Conservation (phyloP, 192 early-diverging fungal species). For the Bifiguratus adelaidae region DNA sequence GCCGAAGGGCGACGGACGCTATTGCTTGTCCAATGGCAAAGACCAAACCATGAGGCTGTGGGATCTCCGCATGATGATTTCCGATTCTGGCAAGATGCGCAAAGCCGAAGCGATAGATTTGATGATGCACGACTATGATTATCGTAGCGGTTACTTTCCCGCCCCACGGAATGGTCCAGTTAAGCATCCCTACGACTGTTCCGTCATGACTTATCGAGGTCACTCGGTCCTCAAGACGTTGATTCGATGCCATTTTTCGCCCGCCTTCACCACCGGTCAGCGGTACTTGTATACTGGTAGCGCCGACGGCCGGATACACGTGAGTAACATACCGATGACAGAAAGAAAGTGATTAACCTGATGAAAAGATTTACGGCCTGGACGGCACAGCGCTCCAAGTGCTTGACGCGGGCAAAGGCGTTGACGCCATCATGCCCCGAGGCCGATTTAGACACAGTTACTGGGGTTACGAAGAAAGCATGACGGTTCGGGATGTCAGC, state of each 20-base stretch:
- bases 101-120: not conserved
- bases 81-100: not conserved
- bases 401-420: conserved; percentile 8
- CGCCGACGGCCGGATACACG: conserved; percentile 44
- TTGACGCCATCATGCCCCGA: not conserved
- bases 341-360: not conserved
- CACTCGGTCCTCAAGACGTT: conserved; percentile 52
- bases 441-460: not conserved
- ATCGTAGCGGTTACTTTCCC: not conserved
- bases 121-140: too few relatives aligned
- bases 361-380: conserved; percentile 21
- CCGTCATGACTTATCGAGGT: conserved; percentile 48
- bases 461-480: conserved; percentile 1
- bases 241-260: conserved; percentile 64
- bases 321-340: conserved; percentile 14
- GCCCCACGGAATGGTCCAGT: conserved; percentile 11
- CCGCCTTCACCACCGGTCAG: conserved; percentile 38
- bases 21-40: conserved; percentile 55
- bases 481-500: conserved; percentile 34
- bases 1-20: conserved; percentile 52
- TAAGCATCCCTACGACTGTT: conserved; percentile 35
- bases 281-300: conserved; percentile 53
- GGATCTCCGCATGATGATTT: conserved; percentile 40
- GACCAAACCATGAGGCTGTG: conserved; percentile 60
- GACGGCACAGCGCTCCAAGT: conserved; percentile 21